Conservation (phyloP, 768 basidiomycete species). For the Galerina sulciceps region DNA sequence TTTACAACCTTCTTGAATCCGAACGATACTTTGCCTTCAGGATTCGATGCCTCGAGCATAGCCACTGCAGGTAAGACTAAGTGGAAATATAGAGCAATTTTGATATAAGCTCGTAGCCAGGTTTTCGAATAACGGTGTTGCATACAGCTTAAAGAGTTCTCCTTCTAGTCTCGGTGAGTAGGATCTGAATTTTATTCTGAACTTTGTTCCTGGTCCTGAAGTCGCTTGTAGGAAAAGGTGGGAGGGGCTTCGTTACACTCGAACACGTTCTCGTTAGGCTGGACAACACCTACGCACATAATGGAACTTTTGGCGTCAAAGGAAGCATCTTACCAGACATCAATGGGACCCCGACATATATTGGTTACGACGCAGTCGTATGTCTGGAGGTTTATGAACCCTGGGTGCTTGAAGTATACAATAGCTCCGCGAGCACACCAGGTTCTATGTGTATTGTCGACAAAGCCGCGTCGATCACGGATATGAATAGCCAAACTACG, state of each 20-base stretch:
- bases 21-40: slow-evolving; percentile 5
- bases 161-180: slow-evolving; percentile 31
- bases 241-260: slow-evolving; percentile 36
- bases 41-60: slow-evolving; percentile 1
- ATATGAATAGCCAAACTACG: slow-evolving; percentile 15
- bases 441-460: slow-evolving; percentile 34
- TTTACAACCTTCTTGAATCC: slow-evolving; percentile 3
- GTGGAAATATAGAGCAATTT: neutral
- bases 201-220: neutral
- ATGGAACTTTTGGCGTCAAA: slow-evolving; percentile 31
- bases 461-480: slow-evolving; percentile 27
- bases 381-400: slow-evolving; percentile 46
- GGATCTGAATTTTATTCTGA: no score
- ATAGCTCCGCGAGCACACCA: slow-evolving; percentile 35
- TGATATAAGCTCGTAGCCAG: slow-evolving; percentile 19
- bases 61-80: slow-evolving; percentile 14
- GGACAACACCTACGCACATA: slow-evolving; percentile 36
- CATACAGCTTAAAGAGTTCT: slow-evolving; percentile 30
- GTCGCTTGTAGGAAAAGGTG: slow-evolving; percentile 26
- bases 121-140: slow-evolving; percentile 40
- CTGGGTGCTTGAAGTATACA: slow-evolving; percentile 44
- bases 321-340: slow-evolving; percentile 24
- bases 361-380: slow-evolving; percentile 44
- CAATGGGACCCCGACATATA: slow-evolving; percentile 31
- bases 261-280: slow-evolving; percentile 40